phyloP scores from a whole-genome alignment of 257 asterid genomes.

The Anisodus tanguticus region DNA sequence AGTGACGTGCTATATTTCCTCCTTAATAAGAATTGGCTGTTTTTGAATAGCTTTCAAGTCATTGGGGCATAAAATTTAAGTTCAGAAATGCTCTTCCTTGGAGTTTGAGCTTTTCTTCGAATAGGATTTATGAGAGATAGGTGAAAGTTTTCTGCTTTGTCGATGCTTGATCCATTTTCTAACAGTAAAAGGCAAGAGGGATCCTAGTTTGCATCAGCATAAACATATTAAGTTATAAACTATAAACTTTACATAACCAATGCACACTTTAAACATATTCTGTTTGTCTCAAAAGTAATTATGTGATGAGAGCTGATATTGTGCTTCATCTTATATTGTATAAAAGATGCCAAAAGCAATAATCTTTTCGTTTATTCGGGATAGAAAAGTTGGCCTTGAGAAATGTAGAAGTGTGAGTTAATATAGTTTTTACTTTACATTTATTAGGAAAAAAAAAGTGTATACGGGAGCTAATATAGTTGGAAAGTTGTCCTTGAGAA shows the following conservation, averaged over 20 bases:
- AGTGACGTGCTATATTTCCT: neutral
- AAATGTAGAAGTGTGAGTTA: neutral
- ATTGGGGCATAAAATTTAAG: neutral
- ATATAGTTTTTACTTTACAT: neutral
- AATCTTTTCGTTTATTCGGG: neutral
- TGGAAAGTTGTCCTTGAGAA: slow-evolving; percentile 20
- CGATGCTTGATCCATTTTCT: neutral
- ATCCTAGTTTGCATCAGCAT: slow-evolving; percentile 1
- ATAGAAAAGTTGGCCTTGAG: neutral
- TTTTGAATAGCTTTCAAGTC: slow-evolving; percentile 22
- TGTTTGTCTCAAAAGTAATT: neutral
- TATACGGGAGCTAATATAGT: neutral
- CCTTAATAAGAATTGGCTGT: neutral
- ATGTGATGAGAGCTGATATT: slow-evolving; percentile 7
- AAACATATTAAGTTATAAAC: neutral
- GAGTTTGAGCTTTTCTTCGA: neutral
- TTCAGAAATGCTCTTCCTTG: neutral
- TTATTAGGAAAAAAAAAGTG: neutral
- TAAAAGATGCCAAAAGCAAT: slow-evolving; percentile 14
- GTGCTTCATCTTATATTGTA: neutral
- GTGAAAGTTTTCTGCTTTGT: slow-evolving; percentile 17
- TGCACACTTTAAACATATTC: slow-evolving; percentile 11
- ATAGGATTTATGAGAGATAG: neutral
- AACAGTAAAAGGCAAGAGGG: slow-evolving; percentile 11
- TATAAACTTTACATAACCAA: slow-evolving; percentile 10